A percentile compares a stretch with the other conserved stretches of the same genome.
These are phyloP conservation scores for Ogataea paraovalis DNA, from an alignment of 805 yeast genomes.

Conservation along the genomic window DNA sequence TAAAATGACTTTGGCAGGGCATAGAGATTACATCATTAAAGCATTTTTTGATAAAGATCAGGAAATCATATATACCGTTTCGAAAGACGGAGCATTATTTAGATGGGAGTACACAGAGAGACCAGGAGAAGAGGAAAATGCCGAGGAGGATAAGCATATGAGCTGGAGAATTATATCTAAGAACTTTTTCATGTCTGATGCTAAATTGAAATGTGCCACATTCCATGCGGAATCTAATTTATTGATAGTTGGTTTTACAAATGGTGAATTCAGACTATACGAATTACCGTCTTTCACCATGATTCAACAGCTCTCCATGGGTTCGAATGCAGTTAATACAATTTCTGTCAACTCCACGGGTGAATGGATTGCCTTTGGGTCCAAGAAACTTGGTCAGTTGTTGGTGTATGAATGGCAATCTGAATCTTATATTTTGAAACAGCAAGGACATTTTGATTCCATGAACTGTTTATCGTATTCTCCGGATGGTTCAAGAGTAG, in stretches of 20 bases:
- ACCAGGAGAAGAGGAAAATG: slow-evolving; percentile 44
- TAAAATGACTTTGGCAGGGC: slow-evolving; percentile 86
- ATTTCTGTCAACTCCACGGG: slow-evolving; percentile 79
- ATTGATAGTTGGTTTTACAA: slow-evolving; percentile 82
- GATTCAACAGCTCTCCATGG: slow-evolving; percentile 86
- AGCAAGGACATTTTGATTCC: slow-evolving; percentile 95
- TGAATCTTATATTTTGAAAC: slow-evolving; percentile 90
- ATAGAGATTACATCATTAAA: slow-evolving; percentile 78
- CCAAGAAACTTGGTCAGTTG: slow-evolving; percentile 84
- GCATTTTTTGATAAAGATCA: slow-evolving; percentile 88
- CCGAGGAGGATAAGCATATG: slow-evolving; percentile 41
- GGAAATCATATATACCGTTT: slow-evolving; percentile 84
- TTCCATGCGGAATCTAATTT: slow-evolving; percentile 72
- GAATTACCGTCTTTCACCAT: slow-evolving; percentile 78
- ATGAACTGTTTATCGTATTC: slow-evolving; percentile 81
- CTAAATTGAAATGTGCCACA: slow-evolving; percentile 73
- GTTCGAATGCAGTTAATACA: slow-evolving; percentile 82
- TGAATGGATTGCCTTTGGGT: slow-evolving; percentile 97
- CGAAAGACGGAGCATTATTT: slow-evolving; percentile 92
- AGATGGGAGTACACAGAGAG: slow-evolving; percentile 80
- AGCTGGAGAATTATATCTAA: slow-evolving; percentile 84
- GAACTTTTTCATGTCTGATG: slow-evolving; percentile 68
- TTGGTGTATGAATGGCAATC: slow-evolving; percentile 99
- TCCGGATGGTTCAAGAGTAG: slow-evolving; percentile 89
- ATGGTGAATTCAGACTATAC: slow-evolving; percentile 87